Evolutionary conservation across 1,139 yeast species (phyloP), one percentile per base, ranked within the genome.

Genomic region (Protomyces macrosporus): DNA sequence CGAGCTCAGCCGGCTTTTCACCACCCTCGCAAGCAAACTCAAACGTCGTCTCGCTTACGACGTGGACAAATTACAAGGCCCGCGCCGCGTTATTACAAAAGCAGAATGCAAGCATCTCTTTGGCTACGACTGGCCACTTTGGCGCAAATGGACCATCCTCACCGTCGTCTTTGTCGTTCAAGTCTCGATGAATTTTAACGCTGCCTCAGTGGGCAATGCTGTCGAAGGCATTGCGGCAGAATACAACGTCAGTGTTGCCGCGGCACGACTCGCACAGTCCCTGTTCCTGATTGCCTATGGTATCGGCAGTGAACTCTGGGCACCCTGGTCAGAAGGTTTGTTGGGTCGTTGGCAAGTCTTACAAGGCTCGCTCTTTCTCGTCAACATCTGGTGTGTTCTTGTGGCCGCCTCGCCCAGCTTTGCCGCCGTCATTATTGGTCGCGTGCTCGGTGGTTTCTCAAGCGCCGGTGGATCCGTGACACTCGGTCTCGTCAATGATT

Each of bases 381-480:
- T 76, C 40, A 76, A 76, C 65, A 70, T 76, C 34, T 76, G 78
- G 78, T 78, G 75, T 68, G 71, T 76, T 37, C 71, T 75, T 40
- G 74, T 76, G 42, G 79, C 74, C 5, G 68, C 73, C 32, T 76
- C 79, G 6, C 78, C 77, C 9, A 76, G 75, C 63, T 71, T 73
- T 67, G 78, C 74, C 12, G 67, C 74, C 3, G 64, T 76, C 39
- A 65, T 75, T 36, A 73, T 73, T 34, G 74, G 76, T 16, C 68
- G 79, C 48, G 39, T 51, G 10, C 64, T 73, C 67, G 70, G 72
- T 73, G 68, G 77, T 70, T 74, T 45, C 9, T 54, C 62, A 9
- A 72, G 75, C 9, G 79, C 79, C 9, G 79, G 79, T 45, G 78
- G 79, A 9, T 75, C 78, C 1, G 79, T 77, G 34, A 76, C 79